Percentiles rank a stretch among this genome's conserved stretches.
Evolutionary conservation across 192 early-diverging fungal species (phyloP).

Genomic region (Umbelopsis isabellina): DNA sequence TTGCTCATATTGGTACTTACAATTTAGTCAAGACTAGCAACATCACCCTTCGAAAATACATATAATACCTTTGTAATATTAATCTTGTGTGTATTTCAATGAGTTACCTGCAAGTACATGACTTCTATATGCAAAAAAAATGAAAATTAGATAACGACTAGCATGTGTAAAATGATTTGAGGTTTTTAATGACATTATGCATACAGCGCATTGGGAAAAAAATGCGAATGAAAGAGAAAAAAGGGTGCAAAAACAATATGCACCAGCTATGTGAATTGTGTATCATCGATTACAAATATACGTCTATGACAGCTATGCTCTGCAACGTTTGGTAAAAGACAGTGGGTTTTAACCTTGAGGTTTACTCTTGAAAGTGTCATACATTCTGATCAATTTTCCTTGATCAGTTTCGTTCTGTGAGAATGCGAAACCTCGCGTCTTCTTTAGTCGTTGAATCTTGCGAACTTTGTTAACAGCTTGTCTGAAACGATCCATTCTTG

Average conservation of each 20-base stretch:
- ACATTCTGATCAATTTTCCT: constrained; percentile 54
- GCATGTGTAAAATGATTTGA: too few relatives aligned
- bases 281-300: too few relatives aligned
- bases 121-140: not conserved
- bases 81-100: not conserved
- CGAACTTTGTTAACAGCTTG: constrained; percentile 99
- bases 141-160: not conserved
- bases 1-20: constrained; percentile 55
- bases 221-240: not conserved
- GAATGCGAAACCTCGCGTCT: constrained; percentile 93
- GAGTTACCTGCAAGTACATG: not conserved
- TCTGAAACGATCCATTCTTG: constrained; percentile 97
- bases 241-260: not conserved
- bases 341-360: constrained; percentile 47
- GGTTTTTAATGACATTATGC: not conserved
- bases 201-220: constrained; percentile 7
- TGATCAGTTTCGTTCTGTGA: constrained; percentile 95
- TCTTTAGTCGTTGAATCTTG: constrained; percentile 87
- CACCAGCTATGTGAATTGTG: not conserved
- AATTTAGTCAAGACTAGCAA: constrained; percentile 28
- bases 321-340: not conserved
- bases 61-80: constrained; percentile 13
- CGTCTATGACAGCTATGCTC: too few relatives aligned
- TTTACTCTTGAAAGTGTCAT: constrained; percentile 58
- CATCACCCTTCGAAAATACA: not conserved